Percentiles rank a stretch among this genome's conserved stretches.
phyloP scores from a whole-genome alignment of 169 alveolate genomes.

The Eimeria maxima region DNA sequence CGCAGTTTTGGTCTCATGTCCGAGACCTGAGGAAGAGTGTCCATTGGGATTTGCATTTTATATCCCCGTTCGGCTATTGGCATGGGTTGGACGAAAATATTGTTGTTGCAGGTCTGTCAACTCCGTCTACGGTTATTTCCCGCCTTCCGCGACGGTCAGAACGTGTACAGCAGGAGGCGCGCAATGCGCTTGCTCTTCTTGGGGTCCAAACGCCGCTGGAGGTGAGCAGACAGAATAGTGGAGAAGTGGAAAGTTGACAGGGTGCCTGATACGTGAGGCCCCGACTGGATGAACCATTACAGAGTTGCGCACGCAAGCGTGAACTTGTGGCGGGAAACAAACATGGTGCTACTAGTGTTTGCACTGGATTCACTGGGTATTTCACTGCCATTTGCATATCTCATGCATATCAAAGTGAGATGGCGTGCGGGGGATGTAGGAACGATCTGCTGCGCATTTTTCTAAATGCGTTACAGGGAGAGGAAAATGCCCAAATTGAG shows the following conservation, averaged over 20 bases:
- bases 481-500: slow-evolving; percentile 61
- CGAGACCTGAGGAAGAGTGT: background rate
- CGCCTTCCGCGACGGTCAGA: slow-evolving; percentile 71
- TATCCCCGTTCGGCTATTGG: background rate
- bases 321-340: background rate
- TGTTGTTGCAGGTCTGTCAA: slow-evolving; percentile 48
- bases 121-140: slow-evolving; percentile 63
- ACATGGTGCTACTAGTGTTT: background rate
- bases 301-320: background rate
- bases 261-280: background rate
- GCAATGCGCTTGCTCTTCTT: slow-evolving; percentile 71
- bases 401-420: background rate
- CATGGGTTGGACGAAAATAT: background rate
- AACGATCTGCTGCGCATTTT: background rate
- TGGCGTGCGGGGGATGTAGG: background rate
- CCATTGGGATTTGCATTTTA: background rate
- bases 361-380: background rate
- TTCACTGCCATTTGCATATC: background rate
- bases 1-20: background rate
- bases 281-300: background rate
- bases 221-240: slow-evolving; percentile 3
- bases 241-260: background rate
- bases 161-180: slow-evolving; percentile 80
- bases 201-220: slow-evolving; percentile 67
- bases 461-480: slow-evolving; percentile 10